Evolutionary conservation across 164 flowering plant genomes (phyloP), one percentile per base, ranked within the genome.

Genomic region (Dillenia suffruticosa): DNA sequence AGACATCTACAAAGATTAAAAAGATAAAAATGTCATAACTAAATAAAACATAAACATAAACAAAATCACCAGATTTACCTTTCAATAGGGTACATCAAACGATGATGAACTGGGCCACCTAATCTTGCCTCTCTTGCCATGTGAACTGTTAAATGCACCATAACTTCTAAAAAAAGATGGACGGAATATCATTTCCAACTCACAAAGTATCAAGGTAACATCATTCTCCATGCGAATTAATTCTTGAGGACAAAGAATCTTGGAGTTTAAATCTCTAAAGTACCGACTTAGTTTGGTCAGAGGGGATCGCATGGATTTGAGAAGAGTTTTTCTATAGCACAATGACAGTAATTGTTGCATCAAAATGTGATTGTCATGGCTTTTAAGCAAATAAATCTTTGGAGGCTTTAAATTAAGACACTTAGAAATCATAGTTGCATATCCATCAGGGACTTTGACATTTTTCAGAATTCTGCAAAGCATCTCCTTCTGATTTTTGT

Each of bases 71-170:
- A 3, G 26, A 1, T 1, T 24, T 7, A 59, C 58, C 72, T 55
- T 17, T 72, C 67, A 9, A 65, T 54, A 10, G 67, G 73, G 61
- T 77, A 77, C 75, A 77, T 77, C 80, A 68, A 73, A 2, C 65
- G 51, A 49, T 64, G 67, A 7, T 55, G 61, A 0, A 69, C 70
- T 2, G 69, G 67, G 3, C 71, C 74, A 16, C 11, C 68, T 0
- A 68, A 0, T 16, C 9, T 49, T 5, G 66, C 63, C 49, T 68
- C 69, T 15, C 16, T 6, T 1, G 65, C 69, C 11, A 72, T 10
- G 52, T 72, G 72, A 26, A 63, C 26, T 7, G 44, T 52, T 45
- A 72, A 49, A n/a, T 71, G 70, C 15, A 51, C 69, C 72, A 69
- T 68, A 5, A 69, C 15, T 13, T 56, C 64, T n/a, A 65, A 73